phyloP scores from a whole-genome alignment of 805 yeast species.

The Dipodascopsis tothii region DNA sequence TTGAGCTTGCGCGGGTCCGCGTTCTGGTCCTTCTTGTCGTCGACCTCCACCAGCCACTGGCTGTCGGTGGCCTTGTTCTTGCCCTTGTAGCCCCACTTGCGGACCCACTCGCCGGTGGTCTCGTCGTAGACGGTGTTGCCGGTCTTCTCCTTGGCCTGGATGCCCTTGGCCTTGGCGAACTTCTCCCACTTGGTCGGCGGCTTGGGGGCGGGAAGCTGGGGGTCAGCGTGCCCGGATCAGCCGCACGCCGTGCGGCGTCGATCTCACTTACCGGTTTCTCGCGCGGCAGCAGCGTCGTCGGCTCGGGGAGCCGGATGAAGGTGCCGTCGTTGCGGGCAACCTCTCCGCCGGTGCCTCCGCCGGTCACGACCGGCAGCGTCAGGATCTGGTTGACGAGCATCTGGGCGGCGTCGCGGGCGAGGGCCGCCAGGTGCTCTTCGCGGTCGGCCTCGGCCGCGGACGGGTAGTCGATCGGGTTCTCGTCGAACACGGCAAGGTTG shows the following conservation, averaged over 20 bases:
- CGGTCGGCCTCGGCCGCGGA: slow-evolving; percentile 42
- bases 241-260: background rate
- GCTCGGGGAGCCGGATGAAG: slow-evolving; percentile 76
- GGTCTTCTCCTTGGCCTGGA: slow-evolving; percentile 70
- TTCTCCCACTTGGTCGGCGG: slow-evolving; percentile 93
- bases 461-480: slow-evolving; percentile 69
- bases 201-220: slow-evolving; percentile 77
- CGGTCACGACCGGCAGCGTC: slow-evolving; percentile 80
- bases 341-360: slow-evolving; percentile 61
- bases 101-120: slow-evolving; percentile 87
- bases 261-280: slow-evolving; percentile 56
- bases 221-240: slow-evolving; percentile 1
- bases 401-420: slow-evolving; percentile 89
- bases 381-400: slow-evolving; percentile 81
- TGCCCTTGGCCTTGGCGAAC: slow-evolving; percentile 94
- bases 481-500: slow-evolving; percentile 80
- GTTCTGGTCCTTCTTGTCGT: slow-evolving; percentile 41
- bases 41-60: slow-evolving; percentile 95
- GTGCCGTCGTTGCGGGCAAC: slow-evolving; percentile 62
- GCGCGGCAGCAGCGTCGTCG: slow-evolving; percentile 76
- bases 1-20: background rate
- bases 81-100: slow-evolving; percentile 97
- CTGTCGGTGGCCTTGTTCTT: slow-evolving; percentile 75
- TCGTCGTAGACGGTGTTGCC: slow-evolving; percentile 90
- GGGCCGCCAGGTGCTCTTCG: slow-evolving; percentile 55